Conservation (phyloP, 2,329 filamentous ascomycete genomes). For the Pseudogymnoascus sp. region DNA sequence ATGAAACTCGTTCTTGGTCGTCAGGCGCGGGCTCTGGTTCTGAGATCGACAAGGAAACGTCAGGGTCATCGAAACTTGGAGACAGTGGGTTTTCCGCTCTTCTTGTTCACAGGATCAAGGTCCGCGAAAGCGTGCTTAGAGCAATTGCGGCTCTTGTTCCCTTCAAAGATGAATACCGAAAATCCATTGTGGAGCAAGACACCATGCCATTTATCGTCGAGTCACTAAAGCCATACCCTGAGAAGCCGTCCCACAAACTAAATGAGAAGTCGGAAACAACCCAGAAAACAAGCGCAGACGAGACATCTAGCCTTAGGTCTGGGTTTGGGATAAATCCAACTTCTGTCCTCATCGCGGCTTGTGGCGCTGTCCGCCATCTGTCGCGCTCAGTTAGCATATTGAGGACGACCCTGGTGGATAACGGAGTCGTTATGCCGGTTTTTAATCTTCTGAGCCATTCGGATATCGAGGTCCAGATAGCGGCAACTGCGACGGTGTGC, state of each 20-base stretch:
- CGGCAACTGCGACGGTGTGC: constrained; percentile 73
- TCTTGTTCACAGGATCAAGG: constrained; percentile 61
- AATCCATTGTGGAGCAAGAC: constrained; percentile 73
- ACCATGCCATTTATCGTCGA: constrained; percentile 75
- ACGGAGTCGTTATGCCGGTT: constrained; percentile 69
- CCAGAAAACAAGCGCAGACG: constrained; percentile 14
- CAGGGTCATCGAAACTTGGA: constrained; percentile 45
- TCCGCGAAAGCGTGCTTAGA: constrained; percentile 67
- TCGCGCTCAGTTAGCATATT: constrained; percentile 78
- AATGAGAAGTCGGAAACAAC: constrained; percentile 31
- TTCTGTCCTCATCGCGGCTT: constrained; percentile 74
- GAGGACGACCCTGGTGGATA: constrained; percentile 79
- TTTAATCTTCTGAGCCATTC: constrained; percentile 66
- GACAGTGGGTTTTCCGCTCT: constrained; percentile 50
- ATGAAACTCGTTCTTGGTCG: constrained; percentile 46
- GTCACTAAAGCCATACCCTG: constrained; percentile 59
- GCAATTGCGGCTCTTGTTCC: constrained; percentile 75
- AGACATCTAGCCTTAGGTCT: constrained; percentile 11
- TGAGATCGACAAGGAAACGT: not conserved
- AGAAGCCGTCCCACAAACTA: constrained; percentile 35
- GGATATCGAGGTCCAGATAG: constrained; percentile 72
- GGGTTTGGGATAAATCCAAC: constrained; percentile 66
- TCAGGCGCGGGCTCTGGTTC: constrained; percentile 18
- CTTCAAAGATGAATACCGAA: constrained; percentile 76
- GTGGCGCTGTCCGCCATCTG: constrained; percentile 70